A percentile compares a stretch with the other conserved stretches of the same genome.
Conservation (phyloP, 768 basidiomycete genomes). For the Leccinum disarticulatum region DNA sequence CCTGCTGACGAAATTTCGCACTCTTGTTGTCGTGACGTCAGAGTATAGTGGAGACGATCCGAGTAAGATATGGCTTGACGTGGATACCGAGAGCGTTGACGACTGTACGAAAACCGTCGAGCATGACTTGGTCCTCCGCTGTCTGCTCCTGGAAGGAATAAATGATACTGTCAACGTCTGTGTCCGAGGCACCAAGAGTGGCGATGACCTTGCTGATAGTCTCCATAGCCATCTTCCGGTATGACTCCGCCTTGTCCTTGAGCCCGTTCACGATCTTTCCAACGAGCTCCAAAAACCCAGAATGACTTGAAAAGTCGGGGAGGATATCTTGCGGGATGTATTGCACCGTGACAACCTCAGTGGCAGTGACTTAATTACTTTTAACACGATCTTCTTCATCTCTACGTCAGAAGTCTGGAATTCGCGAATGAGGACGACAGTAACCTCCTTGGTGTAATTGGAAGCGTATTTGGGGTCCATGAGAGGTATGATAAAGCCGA, state of each 20-base stretch:
- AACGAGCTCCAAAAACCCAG: slow-evolving; percentile 98
- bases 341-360: slow-evolving; percentile 93
- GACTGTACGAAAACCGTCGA: slow-evolving; percentile 97
- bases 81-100: slow-evolving; percentile 96
- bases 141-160: slow-evolving; percentile 99
- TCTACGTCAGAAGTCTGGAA: slow-evolving; percentile 99
- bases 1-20: slow-evolving; percentile 98
- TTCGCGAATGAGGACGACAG: slow-evolving; percentile 94
- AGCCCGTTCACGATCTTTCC: slow-evolving; percentile 69
- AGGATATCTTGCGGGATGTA: slow-evolving; percentile 98
- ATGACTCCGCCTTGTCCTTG: slow-evolving; percentile 67
- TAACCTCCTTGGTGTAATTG: slow-evolving; percentile 98
- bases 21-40: slow-evolving; percentile 99
- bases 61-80: slow-evolving; percentile 97
- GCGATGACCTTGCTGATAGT: slow-evolving; percentile 97
- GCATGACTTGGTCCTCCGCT: slow-evolving; percentile 97
- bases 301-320: slow-evolving; percentile 99
- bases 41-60: slow-evolving; percentile 97
- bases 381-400: slow-evolving; percentile 99
- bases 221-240: slow-evolving; percentile 99
- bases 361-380: slow-evolving; percentile 97
- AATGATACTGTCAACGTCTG: slow-evolving; percentile 98
- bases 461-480: slow-evolving; percentile 99
- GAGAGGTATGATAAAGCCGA: slow-evolving; percentile 98
- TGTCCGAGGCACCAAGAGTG: slow-evolving; percentile 93